Conservation (phyloP, 116 monocot genomes). For the Cymodocea nodosa region DNA sequence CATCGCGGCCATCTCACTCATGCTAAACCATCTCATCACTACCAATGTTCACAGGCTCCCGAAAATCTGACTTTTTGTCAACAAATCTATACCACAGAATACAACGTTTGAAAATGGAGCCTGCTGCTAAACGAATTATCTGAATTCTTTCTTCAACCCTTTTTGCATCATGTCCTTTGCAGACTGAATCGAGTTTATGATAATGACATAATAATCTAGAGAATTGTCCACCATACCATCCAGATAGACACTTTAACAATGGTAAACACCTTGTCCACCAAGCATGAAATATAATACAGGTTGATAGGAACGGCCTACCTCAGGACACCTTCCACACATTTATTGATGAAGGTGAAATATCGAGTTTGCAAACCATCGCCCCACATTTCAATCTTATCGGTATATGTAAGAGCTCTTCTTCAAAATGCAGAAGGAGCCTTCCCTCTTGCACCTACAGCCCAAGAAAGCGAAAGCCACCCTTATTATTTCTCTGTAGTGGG, state of each 20-base stretch:
- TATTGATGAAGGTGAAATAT: conserved; percentile 92
- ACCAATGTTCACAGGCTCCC: conserved; percentile 95
- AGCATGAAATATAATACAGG: no score
- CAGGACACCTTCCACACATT: conserved; percentile 92
- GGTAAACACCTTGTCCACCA: no score
- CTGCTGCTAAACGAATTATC: no score
- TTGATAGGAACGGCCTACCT: conserved; percentile 25
- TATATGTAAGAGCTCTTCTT: conserved; percentile 64
- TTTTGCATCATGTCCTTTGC: no score
- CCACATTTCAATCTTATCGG: conserved; percentile 95
- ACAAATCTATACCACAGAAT: conserved; percentile 24
- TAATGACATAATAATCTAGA: no score
- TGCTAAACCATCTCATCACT: conserved; percentile 99
- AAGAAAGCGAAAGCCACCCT: neutral
- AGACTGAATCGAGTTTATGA: no score
- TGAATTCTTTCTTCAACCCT: no score
- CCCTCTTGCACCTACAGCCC: conserved; percentile 54
- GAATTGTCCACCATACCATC: no score
- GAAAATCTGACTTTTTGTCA: conserved; percentile 96
- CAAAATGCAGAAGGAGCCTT: conserved; percentile 93
- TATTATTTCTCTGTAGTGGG: neutral
- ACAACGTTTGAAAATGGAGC: no score
- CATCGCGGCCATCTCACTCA: conserved; percentile 99
- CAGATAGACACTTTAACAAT: no score
- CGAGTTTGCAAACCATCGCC: conserved; percentile 94